These are phyloP conservation scores for Xylariaceae sp. DNA, from an alignment of 2,329 filamentous ascomycete species.

Conservation along the genomic window DNA sequence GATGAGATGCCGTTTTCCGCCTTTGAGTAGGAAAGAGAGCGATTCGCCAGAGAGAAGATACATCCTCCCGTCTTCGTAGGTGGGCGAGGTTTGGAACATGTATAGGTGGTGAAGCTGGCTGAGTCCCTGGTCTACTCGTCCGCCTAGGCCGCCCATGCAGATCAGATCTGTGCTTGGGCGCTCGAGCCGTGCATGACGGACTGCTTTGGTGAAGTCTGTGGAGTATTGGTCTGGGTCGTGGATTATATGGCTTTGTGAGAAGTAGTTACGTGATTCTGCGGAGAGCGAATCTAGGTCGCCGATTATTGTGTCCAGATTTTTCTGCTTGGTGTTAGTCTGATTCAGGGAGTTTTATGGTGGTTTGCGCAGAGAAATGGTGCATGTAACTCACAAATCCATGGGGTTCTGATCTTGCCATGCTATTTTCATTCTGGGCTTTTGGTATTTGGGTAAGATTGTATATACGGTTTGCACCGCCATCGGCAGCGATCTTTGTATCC, in stretches of 20 bases:
- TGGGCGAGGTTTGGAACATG: conserved; percentile 48
- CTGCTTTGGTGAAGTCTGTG: conserved; percentile 87
- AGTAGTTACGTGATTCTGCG: conserved; percentile 51
- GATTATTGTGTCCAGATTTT: conserved; percentile 68
- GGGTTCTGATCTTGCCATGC: background rate
- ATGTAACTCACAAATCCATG: conserved; percentile 6
- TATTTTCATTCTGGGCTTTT: background rate
- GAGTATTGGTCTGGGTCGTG: conserved; percentile 76
- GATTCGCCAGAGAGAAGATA: conserved; percentile 80
- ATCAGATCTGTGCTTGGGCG: conserved; percentile 56
- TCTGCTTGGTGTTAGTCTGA: conserved; percentile 28
- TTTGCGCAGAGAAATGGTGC: too few species aligned
- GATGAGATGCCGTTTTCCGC: conserved; percentile 56
- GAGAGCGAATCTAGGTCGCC: conserved; percentile 87
- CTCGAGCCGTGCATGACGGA: conserved; percentile 31
- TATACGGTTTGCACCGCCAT: conserved; percentile 85
- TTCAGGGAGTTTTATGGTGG: too few species aligned
- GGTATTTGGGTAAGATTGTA: conserved; percentile 34
- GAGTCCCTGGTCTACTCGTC: conserved; percentile 87
- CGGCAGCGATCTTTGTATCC: conserved; percentile 70
- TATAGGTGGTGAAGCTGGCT: conserved; percentile 85
- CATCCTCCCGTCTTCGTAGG: conserved; percentile 53
- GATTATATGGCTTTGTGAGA: conserved; percentile 66
- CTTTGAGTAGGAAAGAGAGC: conserved; percentile 75
- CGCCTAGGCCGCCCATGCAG: conserved; percentile 78